Evolutionary conservation across 1,284 basidiomycete species (phyloP).

Genomic region (Laetiporus sulphureus): DNA sequence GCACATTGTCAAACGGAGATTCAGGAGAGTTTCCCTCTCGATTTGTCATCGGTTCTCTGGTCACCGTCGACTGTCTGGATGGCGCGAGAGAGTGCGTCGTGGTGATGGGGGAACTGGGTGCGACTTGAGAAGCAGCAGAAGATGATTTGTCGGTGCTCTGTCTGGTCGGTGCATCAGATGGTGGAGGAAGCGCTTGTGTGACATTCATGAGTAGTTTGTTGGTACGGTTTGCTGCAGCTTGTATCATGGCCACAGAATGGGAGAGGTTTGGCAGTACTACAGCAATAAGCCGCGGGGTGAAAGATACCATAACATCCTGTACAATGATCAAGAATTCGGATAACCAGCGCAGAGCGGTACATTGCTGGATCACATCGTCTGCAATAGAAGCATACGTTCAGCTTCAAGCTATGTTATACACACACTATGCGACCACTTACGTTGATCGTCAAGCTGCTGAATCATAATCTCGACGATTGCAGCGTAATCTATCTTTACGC

Average conservation of each 20-base stretch:
- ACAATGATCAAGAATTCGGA: constrained; percentile 87
- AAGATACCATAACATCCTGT: constrained; percentile 89
- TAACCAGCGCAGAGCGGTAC: constrained; percentile 87
- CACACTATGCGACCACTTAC: constrained; percentile 43
- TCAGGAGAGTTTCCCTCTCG: constrained; percentile 42
- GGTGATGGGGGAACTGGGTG: constrained; percentile 46
- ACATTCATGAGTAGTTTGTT: constrained; percentile 84
- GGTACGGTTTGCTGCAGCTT: constrained; percentile 79
- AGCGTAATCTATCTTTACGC: constrained; percentile 86
- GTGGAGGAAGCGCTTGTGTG: constrained; percentile 79
- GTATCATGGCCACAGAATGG: constrained; percentile 86
- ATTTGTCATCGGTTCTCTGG: constrained; percentile 25
- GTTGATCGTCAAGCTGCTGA: constrained; percentile 81
- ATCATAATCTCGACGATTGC: constrained; percentile 94
- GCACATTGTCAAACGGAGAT: constrained; percentile 18
- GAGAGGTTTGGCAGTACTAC: constrained; percentile 93
- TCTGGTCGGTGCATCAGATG: constrained; percentile 42
- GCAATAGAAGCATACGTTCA: too few species aligned
- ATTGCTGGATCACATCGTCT: constrained; percentile 91
- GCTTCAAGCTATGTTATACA: too few species aligned
- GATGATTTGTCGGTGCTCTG: constrained; percentile 28
- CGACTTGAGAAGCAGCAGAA: constrained; percentile 28
- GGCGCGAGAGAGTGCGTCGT: constrained; percentile 29
- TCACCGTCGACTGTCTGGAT: constrained; percentile 42
- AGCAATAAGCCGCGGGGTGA: constrained; percentile 88